Base-by-base conservation (phyloP, 129 eudicot genomes). In the Solidago caesia region DNA sequence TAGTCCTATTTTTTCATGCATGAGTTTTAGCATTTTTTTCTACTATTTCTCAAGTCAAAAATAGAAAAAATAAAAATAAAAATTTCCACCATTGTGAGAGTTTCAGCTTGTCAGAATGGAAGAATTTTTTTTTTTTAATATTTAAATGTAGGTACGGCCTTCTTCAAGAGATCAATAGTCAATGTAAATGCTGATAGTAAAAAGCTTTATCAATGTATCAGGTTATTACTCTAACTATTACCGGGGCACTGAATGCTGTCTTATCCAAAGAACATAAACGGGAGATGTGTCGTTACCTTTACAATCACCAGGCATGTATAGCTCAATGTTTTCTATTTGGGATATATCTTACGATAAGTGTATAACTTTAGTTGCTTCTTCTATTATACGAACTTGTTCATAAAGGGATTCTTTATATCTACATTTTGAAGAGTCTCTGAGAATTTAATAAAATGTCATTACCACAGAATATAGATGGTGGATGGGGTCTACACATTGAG, bases 401-500 rank as follows among this genome's bases (percentile, higher is more conserved):
- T 64, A 39, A 64, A 14, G 33, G 48, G 53, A 41, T 51, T 42
- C 44, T 75, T 44, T 61, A 61, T 68, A 68, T 70, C 29, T 59
- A 29, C 52, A 44, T 61, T 61, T 59, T 55, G 39, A 75, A 66
- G 57, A 46, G 57, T 72, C 47, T n/a, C 5, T 44, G 70, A 67
- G 51, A 74, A 25, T 70, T 67, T 47, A 73, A 60, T 45, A 55
- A 26, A 64, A 68, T 7, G 44, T 78, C 45, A 64, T 67, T 75
- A 78, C 68, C 70, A 74, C 91, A 94, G 98, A 94, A 90, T 78
- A 73, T 44, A 76, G 98, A 94, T 77, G 98, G 98, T 85, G 98
- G 98, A 27, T 94, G 98, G 98, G 98, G 98, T 71, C 87, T 94
- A 82, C 98, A 94, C 82, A 94, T 90, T 57, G 98, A 94, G 81